Evolutionary conservation across 2,329 filamentous ascomycete genomes (phyloP).

Genomic region (Massarina eburnea): DNA sequence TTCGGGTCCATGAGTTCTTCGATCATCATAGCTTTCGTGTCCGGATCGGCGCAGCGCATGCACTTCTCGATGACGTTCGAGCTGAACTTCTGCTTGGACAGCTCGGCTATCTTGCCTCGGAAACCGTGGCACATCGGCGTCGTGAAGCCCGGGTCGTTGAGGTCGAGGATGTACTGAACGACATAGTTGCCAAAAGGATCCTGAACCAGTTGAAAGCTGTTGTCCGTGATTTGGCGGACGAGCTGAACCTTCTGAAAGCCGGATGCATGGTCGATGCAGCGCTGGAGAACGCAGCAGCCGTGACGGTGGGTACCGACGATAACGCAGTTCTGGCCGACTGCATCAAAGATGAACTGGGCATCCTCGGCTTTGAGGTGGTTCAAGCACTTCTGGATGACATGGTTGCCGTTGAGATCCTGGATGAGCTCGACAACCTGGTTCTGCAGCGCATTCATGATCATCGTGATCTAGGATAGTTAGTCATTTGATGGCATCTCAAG

Average conservation of each 20-base stretch:
- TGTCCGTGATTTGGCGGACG: slow-evolving; percentile 81
- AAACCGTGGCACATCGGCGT: slow-evolving; percentile 85
- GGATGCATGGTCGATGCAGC: slow-evolving; percentile 95
- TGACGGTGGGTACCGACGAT: slow-evolving; percentile 95
- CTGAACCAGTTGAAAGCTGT: slow-evolving; percentile 87
- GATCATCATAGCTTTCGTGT: slow-evolving; percentile 78
- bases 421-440: slow-evolving; percentile 90
- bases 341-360: slow-evolving; percentile 95
- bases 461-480: slow-evolving; percentile 58
- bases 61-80: slow-evolving; percentile 97
- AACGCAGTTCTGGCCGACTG: slow-evolving; percentile 83
- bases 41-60: slow-evolving; percentile 75
- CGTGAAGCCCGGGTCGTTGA: slow-evolving; percentile 85
- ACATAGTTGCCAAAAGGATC: slow-evolving; percentile 99
- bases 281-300: slow-evolving; percentile 95
- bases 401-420: slow-evolving; percentile 96
- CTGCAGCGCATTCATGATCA: slow-evolving; percentile 82
- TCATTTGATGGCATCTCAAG: neutral
- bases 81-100: slow-evolving; percentile 97
- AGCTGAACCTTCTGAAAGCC: slow-evolving; percentile 86
- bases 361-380: slow-evolving; percentile 86
- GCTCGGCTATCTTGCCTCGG: slow-evolving; percentile 66
- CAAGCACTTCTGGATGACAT: slow-evolving; percentile 98
- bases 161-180: slow-evolving; percentile 94
- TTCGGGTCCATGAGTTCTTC: slow-evolving; percentile 73